Evolutionary conservation across 345 rosid genomes (phyloP).

Genomic region (Gossypium anomalum): DNA sequence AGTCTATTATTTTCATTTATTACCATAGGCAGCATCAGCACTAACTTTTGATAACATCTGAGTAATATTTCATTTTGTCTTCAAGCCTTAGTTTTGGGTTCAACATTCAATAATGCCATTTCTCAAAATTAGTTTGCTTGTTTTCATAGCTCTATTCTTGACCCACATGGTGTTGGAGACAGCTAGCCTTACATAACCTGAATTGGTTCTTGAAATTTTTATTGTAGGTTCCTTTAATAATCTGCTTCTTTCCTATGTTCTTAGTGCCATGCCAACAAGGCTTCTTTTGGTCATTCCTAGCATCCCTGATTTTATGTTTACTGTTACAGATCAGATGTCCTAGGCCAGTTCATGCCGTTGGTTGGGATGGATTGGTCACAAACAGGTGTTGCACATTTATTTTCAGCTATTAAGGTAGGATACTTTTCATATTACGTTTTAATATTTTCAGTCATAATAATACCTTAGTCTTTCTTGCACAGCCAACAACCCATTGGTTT

Average conservation of each 20-base stretch:
- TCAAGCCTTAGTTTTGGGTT: slow-evolving; percentile 7
- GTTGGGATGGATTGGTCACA: slow-evolving; percentile 97
- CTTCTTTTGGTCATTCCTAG: slow-evolving; percentile 16
- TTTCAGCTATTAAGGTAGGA: slow-evolving; percentile 85
- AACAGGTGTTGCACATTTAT: slow-evolving; percentile 89
- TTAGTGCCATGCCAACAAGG: neutral
- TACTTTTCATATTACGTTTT: slow-evolving; percentile 8
- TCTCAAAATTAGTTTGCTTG: slow-evolving; percentile 5
- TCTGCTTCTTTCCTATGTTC: neutral
- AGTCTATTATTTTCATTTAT: neutral
- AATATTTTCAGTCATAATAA: neutral
- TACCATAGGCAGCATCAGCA: neutral
- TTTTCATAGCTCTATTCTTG: slow-evolving; percentile 8
- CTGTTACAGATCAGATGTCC: slow-evolving; percentile 82
- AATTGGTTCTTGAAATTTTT: slow-evolving; percentile 11
- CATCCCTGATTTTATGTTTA: slow-evolving; percentile 5
- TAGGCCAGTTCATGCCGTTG: slow-evolving; percentile 98
- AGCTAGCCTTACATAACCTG: slow-evolving; percentile 5
- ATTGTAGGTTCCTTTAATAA: slow-evolving; percentile 4
- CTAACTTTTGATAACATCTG: neutral
- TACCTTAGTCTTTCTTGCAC: neutral
- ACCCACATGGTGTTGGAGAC: slow-evolving; percentile 4
- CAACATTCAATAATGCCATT: neutral
- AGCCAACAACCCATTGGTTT: neutral
- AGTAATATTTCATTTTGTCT: slow-evolving; percentile 1